Conservation (phyloP, 805 yeast genomes). For the Schizosaccharomyces octosporus region DNA sequence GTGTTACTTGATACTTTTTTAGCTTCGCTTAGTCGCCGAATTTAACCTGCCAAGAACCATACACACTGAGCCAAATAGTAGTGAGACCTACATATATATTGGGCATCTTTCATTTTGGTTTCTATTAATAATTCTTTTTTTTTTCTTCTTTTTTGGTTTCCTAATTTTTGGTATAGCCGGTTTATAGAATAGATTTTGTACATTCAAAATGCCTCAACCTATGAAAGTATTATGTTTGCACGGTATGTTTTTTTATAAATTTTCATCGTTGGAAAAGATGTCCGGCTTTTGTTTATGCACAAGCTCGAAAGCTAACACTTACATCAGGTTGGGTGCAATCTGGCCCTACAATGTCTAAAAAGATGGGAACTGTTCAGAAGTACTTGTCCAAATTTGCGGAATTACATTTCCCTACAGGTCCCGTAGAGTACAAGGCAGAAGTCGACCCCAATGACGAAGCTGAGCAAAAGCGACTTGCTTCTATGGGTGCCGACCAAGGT, state of each 20-base stretch:
- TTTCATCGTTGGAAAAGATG: too few species aligned
- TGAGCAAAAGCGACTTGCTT: not conserved
- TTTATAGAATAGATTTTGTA: not conserved
- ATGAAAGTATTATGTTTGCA: not conserved
- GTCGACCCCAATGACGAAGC: not conserved
- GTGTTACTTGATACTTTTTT: not conserved
- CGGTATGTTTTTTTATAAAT: not conserved
- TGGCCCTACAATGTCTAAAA: not conserved
- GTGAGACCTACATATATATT: too few species aligned
- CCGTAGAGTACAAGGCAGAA: not conserved
- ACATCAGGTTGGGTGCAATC: not conserved
- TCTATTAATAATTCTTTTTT: not conserved
- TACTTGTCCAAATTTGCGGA: not conserved
- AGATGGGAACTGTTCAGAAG: not conserved
- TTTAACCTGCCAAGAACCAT: not conserved
- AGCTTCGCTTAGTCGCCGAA: not conserved
- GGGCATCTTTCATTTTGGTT: too few species aligned
- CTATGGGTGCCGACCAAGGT: not conserved
- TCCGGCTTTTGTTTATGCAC: too few species aligned
- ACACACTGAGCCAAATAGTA: too few species aligned
- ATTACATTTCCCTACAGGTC: not conserved
- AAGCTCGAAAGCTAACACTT: too few species aligned
- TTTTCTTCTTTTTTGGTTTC: not conserved
- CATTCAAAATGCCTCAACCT: not conserved
- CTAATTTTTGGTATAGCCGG: not conserved